These are phyloP conservation scores for Coniochaeta sp. DNA, from an alignment of 2,329 filamentous ascomycete genomes.

Conservation along the genomic window DNA sequence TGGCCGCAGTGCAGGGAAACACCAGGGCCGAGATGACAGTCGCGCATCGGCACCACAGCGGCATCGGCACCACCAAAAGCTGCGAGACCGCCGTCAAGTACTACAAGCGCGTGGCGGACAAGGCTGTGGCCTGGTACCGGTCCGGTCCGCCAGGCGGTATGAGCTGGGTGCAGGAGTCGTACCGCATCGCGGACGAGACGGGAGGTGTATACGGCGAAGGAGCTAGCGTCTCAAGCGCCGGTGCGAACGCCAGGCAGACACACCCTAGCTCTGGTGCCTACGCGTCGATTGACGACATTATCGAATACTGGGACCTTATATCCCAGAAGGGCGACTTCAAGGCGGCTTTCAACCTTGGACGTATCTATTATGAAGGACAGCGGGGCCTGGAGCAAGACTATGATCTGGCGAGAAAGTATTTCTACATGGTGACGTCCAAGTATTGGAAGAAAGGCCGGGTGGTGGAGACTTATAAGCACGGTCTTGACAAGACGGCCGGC, in stretches of 20 bases:
- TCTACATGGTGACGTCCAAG: conserved; percentile 68
- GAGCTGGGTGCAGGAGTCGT: conserved; percentile 68
- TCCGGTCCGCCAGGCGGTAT: conserved; percentile 87
- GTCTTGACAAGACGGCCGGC: conserved; percentile 69
- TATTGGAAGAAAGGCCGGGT: conserved; percentile 77
- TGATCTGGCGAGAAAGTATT: conserved; percentile 69
- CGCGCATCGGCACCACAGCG: conserved; percentile 76
- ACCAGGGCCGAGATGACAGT: conserved; percentile 89
- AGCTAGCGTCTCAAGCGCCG: conserved; percentile 82
- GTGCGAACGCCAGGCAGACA: conserved; percentile 69
- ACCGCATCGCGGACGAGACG: conserved; percentile 80
- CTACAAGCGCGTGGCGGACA: conserved; percentile 91
- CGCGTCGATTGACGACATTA: conserved; percentile 83
- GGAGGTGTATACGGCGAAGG: conserved; percentile 95
- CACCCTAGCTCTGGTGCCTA: conserved; percentile 72
- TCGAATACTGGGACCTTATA: conserved; percentile 89
- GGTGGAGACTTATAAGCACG: conserved; percentile 59
- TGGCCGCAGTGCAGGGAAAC: conserved; percentile 79
- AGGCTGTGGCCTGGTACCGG: conserved; percentile 80
- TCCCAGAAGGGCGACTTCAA: conserved; percentile 84
- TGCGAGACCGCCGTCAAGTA: conserved; percentile 81
- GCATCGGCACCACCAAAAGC: conserved; percentile 77
- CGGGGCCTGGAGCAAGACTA: conserved; percentile 68
- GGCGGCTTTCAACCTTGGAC: conserved; percentile 77
- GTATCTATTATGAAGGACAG: conserved; percentile 83